phyloP scores from a whole-genome alignment of 1,284 basidiomycete species.

The Malassezia globosa region DNA sequence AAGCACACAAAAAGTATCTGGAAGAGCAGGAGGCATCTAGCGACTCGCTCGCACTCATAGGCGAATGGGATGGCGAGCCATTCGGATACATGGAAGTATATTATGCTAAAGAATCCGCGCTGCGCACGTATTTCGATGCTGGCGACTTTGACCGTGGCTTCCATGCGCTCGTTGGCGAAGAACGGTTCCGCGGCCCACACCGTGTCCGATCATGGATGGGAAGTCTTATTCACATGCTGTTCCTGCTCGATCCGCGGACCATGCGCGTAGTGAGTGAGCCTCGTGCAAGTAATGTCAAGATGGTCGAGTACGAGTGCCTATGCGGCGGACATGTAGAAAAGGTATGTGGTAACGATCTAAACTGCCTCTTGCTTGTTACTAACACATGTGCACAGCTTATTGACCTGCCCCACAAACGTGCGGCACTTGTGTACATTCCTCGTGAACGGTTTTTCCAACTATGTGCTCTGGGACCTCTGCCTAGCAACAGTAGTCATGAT shows the following conservation, averaged over 20 bases:
- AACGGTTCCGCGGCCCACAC: conserved; percentile 36
- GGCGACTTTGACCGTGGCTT: conserved; percentile 34
- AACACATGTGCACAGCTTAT: not conserved
- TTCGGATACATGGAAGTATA: conserved; percentile 45
- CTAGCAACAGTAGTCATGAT: too few species aligned
- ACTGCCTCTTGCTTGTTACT: too few species aligned
- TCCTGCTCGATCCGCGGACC: conserved; percentile 33
- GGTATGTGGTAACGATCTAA: conserved; percentile 1
- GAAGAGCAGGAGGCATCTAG: conserved; percentile 20
- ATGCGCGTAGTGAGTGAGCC: conserved; percentile 34
- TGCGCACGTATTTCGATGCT: conserved; percentile 25
- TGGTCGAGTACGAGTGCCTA: conserved; percentile 40
- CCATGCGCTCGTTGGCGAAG: conserved; percentile 40
- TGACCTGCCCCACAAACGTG: conserved; percentile 41
- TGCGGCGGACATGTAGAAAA: conserved; percentile 43
- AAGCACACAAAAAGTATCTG: conserved; percentile 28
- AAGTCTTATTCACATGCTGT: conserved; percentile 34
- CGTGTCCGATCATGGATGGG: conserved; percentile 43
- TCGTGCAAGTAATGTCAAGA: conserved; percentile 34
- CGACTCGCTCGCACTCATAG: conserved; percentile 29
- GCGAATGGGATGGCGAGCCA: conserved; percentile 39
- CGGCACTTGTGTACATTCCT: conserved; percentile 33
- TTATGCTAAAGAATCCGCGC: conserved; percentile 24
- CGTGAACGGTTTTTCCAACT: conserved; percentile 41
- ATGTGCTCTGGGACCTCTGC: conserved; percentile 27